phyloP scores from a whole-genome alignment of 1,284 basidiomycete genomes.

The Gastroboletus turbinatus region DNA sequence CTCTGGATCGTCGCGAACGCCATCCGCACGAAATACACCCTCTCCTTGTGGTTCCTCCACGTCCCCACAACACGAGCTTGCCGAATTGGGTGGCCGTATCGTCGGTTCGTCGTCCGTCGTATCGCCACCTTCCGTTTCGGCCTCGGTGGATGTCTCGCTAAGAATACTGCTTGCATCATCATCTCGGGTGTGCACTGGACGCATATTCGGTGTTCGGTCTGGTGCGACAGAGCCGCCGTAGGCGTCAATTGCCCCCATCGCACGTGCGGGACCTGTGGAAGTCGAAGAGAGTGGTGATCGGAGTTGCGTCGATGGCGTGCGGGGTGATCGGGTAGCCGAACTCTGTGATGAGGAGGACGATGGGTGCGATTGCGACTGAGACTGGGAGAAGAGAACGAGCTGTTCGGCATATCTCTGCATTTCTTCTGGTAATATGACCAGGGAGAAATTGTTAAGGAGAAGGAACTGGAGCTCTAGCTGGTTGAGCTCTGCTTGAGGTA shows the following conservation, averaged over 20 bases:
- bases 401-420: slow-evolving; percentile 96
- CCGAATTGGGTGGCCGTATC: slow-evolving; percentile 51
- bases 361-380: slow-evolving; percentile 30
- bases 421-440: slow-evolving; percentile 87
- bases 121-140: slow-evolving; percentile 46
- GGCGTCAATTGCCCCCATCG: slow-evolving; percentile 56
- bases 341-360: slow-evolving; percentile 25
- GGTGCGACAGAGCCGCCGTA: slow-evolving; percentile 41
- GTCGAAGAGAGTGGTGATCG: slow-evolving; percentile 17
- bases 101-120: slow-evolving; percentile 78
- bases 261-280: slow-evolving; percentile 41
- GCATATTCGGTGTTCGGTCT: slow-evolving; percentile 33
- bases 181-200: slow-evolving; percentile 29
- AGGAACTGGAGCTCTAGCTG: slow-evolving; percentile 97
- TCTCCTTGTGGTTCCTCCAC: slow-evolving; percentile 25
- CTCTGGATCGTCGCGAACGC: slow-evolving; percentile 7
- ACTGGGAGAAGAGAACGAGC: slow-evolving; percentile 65
- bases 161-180: slow-evolving; percentile 35
- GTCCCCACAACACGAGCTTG: slow-evolving; percentile 31
- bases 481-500: slow-evolving; percentile 93
- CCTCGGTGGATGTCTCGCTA: slow-evolving; percentile 38
- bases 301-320: slow-evolving; percentile 24
- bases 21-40: slow-evolving; percentile 26
- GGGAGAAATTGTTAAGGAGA: slow-evolving; percentile 91
- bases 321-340: slow-evolving; percentile 21